A percentile compares a stretch with the other conserved stretches of the same genome.
These are phyloP conservation scores for Xylariaceae sp. DNA, from an alignment of 2,329 filamentous ascomycete genomes.

Conservation along the genomic window DNA sequence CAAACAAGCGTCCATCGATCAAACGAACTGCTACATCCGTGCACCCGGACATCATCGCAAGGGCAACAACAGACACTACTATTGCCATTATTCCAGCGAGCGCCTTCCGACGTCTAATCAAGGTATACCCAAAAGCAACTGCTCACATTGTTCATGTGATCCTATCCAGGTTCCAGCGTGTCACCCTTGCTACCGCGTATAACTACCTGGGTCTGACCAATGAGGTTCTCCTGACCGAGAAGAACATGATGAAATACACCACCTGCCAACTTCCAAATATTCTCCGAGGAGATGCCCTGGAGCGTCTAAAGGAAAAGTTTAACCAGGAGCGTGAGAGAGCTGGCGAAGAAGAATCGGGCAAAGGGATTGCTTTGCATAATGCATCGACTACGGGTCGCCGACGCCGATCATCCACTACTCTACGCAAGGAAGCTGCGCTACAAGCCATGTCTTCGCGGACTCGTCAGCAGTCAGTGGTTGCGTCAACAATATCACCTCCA, in stretches of 20 bases:
- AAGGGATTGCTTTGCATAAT: conserved; percentile 95
- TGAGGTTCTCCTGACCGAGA: conserved; percentile 89
- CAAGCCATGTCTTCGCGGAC: conserved; percentile 60
- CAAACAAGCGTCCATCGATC: conserved; percentile 37
- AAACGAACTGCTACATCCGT: conserved; percentile 66
- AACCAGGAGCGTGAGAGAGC: conserved; percentile 76
- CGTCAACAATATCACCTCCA: conserved; percentile 37
- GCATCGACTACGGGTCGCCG: conserved; percentile 58
- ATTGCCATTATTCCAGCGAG: conserved; percentile 98
- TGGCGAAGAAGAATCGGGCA: conserved; percentile 74
- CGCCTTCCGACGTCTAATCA: conserved; percentile 86
- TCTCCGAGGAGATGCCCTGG: conserved; percentile 75
- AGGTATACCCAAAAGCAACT: conserved; percentile 92
- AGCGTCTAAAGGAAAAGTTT: conserved; percentile 90
- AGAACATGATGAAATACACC: conserved; percentile 89
- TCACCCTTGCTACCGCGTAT: conserved; percentile 91
- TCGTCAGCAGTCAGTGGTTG: conserved; percentile 41
- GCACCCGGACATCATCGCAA: conserved; percentile 94
- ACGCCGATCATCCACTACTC: conserved; percentile 66
- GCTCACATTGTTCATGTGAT: conserved; percentile 98
- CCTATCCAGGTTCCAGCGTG: conserved; percentile 85
- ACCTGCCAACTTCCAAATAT: conserved; percentile 89
- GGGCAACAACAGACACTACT: conserved; percentile 92
- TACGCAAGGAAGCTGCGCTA: conserved; percentile 75
- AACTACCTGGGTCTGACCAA: conserved; percentile 88